These are phyloP conservation scores for Podaxis sp. DNA, from an alignment of 768 basidiomycete genomes.

Conservation along the genomic window DNA sequence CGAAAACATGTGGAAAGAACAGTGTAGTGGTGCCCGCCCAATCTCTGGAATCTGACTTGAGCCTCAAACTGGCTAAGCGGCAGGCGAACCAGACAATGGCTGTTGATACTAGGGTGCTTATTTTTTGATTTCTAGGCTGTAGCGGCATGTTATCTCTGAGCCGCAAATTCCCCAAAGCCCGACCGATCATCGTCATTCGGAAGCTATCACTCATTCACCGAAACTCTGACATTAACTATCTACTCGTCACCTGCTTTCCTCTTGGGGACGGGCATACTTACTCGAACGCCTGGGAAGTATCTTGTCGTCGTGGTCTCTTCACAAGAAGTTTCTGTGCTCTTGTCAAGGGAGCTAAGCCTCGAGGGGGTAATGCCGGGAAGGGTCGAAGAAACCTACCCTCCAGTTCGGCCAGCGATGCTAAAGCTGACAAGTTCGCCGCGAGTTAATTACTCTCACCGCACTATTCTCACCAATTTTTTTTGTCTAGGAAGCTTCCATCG, in stretches of 20 bases:
- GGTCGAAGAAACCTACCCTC: background rate
- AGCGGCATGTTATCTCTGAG: too few species aligned
- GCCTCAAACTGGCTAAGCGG: too few species aligned
- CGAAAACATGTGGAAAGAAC: background rate
- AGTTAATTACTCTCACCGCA: slow-evolving; percentile 2
- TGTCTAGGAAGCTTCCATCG: background rate
- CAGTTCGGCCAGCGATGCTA: background rate
- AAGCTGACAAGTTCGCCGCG: background rate
- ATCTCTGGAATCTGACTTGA: too few species aligned
- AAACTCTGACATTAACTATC: background rate
- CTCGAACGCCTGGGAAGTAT: background rate
- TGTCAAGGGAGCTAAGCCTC: background rate
- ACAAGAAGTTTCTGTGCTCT: background rate
- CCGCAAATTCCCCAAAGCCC: too few species aligned
- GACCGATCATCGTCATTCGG: too few species aligned
- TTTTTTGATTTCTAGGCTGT: too few species aligned
- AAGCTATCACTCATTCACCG: too few species aligned
- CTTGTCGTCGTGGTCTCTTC: background rate
- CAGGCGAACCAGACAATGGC: too few species aligned
- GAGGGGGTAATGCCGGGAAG: background rate
- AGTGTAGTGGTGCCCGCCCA: background rate
- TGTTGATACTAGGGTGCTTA: too few species aligned
- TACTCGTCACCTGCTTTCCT: background rate
- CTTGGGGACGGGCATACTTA: background rate
- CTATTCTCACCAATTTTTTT: background rate